Evolutionary conservation across 139 green algal genomes (phyloP), one percentile per base, ranked within the genome.

Genomic region (Coccomyxa sp.): DNA sequence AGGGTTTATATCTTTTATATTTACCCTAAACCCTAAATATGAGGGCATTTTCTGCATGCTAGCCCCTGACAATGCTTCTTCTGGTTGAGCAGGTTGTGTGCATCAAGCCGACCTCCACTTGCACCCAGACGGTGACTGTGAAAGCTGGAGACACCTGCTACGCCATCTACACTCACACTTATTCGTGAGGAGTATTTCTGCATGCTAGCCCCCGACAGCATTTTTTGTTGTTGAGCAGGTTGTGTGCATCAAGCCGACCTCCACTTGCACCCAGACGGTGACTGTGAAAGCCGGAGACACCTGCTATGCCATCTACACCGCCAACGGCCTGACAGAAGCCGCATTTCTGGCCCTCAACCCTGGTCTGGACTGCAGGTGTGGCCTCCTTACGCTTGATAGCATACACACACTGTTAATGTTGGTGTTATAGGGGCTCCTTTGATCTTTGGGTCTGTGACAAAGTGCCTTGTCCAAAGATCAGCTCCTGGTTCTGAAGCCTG

Each of bases 121-220:
- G 63, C 63, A 25, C 63, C 63, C 63, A 71, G 63, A 71, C 63
- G 10, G 63, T 71, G 63, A 82, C 59, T 13, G 79, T 82, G 9
- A n/a, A 77, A 25, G n/a, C 45, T 58, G 79, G 79, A 23, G 79
- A 82, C 58, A 82, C 79, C 30, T 82, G 79, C 58, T 77, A 77
- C 7, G 30, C 27, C 59, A 82, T 82, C n/a, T 51, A 21, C 15
- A 76, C 58, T 13, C 16, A 68, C 16, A 14, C 14, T 68, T 14
- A 68, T 25, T 14, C 60, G 60, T 25, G 7, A 51, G 38, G 38
- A 51, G 7, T 51, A 11, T 51, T 51, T 51, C 38, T 51, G 38
- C 38, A 7, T 51, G 38, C 38, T 51, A 51, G 38, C 38, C 3
- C 38, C 38, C 7, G 38, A 51, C 38, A 51, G 3, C 38, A 51